Evolutionary conservation across 139 green algal genomes (phyloP).

Genomic region (Astrephomene gubernaculifera): DNA sequence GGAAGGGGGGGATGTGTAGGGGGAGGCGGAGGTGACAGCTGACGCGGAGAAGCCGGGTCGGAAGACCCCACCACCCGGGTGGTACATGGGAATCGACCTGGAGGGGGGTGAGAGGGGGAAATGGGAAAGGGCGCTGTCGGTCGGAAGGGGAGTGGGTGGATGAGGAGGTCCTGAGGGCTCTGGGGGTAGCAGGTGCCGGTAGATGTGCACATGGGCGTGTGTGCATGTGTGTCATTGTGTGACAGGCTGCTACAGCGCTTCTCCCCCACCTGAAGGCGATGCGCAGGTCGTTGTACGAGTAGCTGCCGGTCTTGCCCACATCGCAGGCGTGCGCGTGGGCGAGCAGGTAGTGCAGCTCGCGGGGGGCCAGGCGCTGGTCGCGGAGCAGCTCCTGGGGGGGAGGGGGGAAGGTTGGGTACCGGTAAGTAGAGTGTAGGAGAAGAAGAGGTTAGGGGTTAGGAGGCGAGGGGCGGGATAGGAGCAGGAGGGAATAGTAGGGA

Average conservation of each 20-base stretch:
- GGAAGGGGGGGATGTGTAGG: no score
- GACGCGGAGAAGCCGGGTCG: conserved; percentile 7
- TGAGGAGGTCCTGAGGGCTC: background rate
- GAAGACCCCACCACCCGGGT: conserved; percentile 14
- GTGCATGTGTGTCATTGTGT: background rate
- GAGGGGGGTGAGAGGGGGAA: background rate
- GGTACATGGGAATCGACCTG: conserved; percentile 26
- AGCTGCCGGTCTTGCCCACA: conserved; percentile 37
- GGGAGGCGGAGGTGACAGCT: no score
- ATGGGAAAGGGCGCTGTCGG: background rate
- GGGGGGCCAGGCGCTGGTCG: background rate
- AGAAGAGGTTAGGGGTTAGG: no score
- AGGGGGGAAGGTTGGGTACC: background rate
- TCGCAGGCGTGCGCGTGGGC: conserved; percentile 48
- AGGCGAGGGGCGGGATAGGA: no score
- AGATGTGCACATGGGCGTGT: background rate
- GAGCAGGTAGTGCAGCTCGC: conserved; percentile 49
- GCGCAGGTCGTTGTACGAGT: conserved; percentile 60
- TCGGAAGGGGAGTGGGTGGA: background rate
- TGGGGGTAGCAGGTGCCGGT: background rate
- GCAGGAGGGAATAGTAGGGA: no score
- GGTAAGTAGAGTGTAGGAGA: no score
- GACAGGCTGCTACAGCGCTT: background rate
- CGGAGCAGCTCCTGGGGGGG: conserved; percentile 19
- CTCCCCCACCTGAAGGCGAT: conserved; percentile 29